These are phyloP conservation scores for Xeromyces bisporus DNA, from an alignment of 495 filamentous ascomycete genomes.

Conservation along the genomic window DNA sequence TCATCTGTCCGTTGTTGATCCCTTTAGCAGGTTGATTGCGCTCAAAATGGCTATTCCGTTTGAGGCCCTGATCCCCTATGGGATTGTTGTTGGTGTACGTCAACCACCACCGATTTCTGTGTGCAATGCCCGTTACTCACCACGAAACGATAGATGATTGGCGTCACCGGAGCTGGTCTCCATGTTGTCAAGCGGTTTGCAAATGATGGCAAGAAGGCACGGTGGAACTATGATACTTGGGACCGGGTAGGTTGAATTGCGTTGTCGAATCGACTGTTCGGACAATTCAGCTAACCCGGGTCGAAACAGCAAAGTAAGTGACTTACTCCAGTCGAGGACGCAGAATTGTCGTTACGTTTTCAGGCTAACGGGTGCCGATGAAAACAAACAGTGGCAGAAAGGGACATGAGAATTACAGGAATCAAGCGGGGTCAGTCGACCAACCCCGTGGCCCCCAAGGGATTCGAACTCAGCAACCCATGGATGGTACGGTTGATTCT, in stretches of 20 bases:
- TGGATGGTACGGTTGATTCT: slow-evolving; percentile 52
- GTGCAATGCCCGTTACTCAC: slow-evolving; percentile 9
- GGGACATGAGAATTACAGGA: slow-evolving; percentile 82
- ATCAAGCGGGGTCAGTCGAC: slow-evolving; percentile 70
- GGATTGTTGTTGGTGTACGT: slow-evolving; percentile 71
- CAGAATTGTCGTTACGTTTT: too few relatives aligned
- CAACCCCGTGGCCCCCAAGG: slow-evolving; percentile 57
- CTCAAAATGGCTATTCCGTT: slow-evolving; percentile 83
- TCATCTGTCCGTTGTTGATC: background rate
- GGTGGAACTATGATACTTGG: slow-evolving; percentile 81
- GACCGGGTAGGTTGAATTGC: slow-evolving; percentile 50
- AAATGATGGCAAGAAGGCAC: slow-evolving; percentile 74
- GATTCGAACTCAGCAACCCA: slow-evolving; percentile 88
- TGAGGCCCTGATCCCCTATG: slow-evolving; percentile 88
- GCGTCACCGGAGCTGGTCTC: slow-evolving; percentile 59
- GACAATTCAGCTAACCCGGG: slow-evolving; percentile 26
- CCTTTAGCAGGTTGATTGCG: background rate
- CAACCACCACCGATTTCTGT: slow-evolving; percentile 5
- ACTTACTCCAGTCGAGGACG: slow-evolving; percentile 1
- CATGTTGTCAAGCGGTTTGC: slow-evolving; percentile 55
- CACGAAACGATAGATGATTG: slow-evolving; percentile 61
- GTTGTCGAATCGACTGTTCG: slow-evolving; percentile 19
- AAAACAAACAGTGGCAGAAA: slow-evolving; percentile 69
- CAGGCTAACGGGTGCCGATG: background rate
- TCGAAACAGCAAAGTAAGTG: slow-evolving; percentile 55